These are phyloP conservation scores for Tricholoma saponaceum DNA, from an alignment of 768 basidiomycete species.

Conservation along the genomic window DNA sequence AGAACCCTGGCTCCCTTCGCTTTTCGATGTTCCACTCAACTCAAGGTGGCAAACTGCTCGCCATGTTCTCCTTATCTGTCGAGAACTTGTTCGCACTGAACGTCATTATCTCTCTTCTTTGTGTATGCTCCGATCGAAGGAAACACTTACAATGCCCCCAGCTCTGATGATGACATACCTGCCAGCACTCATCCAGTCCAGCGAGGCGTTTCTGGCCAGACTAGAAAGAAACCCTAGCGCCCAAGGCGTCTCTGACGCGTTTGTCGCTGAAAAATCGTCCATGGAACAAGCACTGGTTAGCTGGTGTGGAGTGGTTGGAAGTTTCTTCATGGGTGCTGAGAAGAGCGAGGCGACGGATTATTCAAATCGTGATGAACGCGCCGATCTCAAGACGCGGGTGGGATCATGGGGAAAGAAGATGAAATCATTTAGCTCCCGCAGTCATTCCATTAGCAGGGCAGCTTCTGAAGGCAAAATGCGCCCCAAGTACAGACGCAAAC, in stretches of 20 bases:
- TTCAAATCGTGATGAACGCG: conserved; percentile 2
- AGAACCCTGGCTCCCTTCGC: background rate
- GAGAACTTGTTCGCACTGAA: conserved; percentile 40
- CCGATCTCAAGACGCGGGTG: conserved; percentile 12
- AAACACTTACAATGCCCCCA: conserved; percentile 43
- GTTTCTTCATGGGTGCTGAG: conserved; percentile 32
- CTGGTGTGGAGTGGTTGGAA: conserved; percentile 57
- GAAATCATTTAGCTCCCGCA: conserved; percentile 3
- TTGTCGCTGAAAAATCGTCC: conserved; percentile 47
- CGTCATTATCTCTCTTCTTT: conserved; percentile 37
- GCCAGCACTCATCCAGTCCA: conserved; percentile 45
- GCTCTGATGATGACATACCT: conserved; percentile 49
- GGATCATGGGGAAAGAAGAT: conserved; percentile 15
- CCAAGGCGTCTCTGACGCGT: conserved; percentile 59
- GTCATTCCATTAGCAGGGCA: conserved; percentile 4
- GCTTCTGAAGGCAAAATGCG: background rate
- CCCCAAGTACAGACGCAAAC: conserved; percentile 2
- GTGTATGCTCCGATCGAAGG: conserved; percentile 27
- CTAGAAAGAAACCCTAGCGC: conserved; percentile 60
- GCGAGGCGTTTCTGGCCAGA: conserved; percentile 43
- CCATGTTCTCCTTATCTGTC: conserved; percentile 33
- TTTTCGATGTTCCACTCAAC: background rate
- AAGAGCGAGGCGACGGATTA: conserved; percentile 1
- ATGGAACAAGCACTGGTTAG: conserved; percentile 53
- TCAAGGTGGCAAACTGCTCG: conserved; percentile 34